Evolutionary conservation across 2,329 filamentous ascomycete genomes (phyloP), one percentile per base, ranked within the genome.

Genomic region (Pseudophaeomoniella oleicola): DNA sequence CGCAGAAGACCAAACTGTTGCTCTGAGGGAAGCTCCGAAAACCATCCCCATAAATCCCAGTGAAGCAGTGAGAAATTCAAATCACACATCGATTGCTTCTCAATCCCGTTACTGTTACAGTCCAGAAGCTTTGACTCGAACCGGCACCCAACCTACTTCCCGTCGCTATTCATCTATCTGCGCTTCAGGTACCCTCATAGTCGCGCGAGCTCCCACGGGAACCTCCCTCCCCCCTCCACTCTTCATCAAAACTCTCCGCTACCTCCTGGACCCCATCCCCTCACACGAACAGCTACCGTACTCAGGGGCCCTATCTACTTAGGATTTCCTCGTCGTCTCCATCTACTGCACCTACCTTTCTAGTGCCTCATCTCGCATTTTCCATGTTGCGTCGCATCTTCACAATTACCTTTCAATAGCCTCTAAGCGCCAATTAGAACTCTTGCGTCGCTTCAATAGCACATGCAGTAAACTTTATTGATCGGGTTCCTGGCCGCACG

Each of bases 11-110:
- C 33, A 11, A 16, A 19, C 33, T 18, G 12, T 16, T 35, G 13
- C 19, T 19, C 16, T 35, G 11, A 16, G 10, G 9, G 12, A n/a
- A 12, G 11, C 10, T 18, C 11, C 33, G 33, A 9, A 5, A 9
- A 35, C 33, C 33, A 18, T 35, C 33, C 22, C n/a, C 9, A 27
- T 27, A 9, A 6, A 27, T n/a, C 22, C 22, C 22, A n/a, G n/a
- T n/a, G n/a, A n/a, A n/a, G n/a, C n/a, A n/a, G n/a, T n/a, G n/a
- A n/a, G n/a, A n/a, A n/a, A 27, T 27, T 9, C 22, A 27, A n/a
- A 27, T 6, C 6, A n/a, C 22, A 27, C 22, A 6, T n/a, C n/a
- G 9, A 27, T n/a, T 27, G 22, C n/a, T 6, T 9, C 22, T n/a
- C 22, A 9, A 27, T 27, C 22, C n/a, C 22, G 22, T n/a, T n/a